Percentiles rank a stretch among this genome's conserved stretches.
phyloP scores from a whole-genome alignment of 345 rosid genomes.

The Brassica carinata region DNA sequence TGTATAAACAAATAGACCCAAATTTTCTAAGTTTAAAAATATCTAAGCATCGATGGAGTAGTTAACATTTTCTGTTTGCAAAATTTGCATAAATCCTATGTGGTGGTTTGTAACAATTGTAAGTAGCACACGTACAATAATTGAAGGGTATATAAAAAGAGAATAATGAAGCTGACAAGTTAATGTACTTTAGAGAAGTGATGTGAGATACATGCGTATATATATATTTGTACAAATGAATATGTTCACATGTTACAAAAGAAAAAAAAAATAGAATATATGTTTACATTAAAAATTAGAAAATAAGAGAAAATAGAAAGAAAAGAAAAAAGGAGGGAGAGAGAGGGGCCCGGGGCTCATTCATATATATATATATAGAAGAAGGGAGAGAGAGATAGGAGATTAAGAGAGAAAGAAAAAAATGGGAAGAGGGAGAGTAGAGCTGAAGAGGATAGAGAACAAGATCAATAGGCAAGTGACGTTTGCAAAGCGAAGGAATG shows the following conservation, averaged over 20 bases:
- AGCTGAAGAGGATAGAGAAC: slow-evolving; percentile 98
- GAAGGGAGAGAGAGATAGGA: neutral
- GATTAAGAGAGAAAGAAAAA: slow-evolving; percentile 10
- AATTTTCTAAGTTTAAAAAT: slow-evolving; percentile 15
- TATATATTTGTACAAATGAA: slow-evolving; percentile 29
- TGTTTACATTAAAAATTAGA: slow-evolving; percentile 6
- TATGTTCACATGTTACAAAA: neutral
- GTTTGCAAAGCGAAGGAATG: slow-evolving; percentile 97
- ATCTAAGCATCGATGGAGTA: slow-evolving; percentile 15
- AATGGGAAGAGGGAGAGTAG: slow-evolving; percentile 99
- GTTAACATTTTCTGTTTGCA: slow-evolving; percentile 1
- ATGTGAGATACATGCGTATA: neutral
- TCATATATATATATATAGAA: slow-evolving; percentile 9
- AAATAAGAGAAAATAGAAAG: neutral
- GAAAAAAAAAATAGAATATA: neutral
- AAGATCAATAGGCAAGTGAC: slow-evolving; percentile 98
- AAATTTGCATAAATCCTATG: slow-evolving; percentile 24
- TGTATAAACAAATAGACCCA: slow-evolving; percentile 20
- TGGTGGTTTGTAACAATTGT: neutral
- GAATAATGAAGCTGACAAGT: slow-evolving; percentile 38
- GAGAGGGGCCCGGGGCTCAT: neutral
- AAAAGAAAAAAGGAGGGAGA: neutral
- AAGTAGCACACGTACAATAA: slow-evolving; percentile 23
- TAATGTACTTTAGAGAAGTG: slow-evolving; percentile 35
- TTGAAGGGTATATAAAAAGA: slow-evolving; percentile 23